Conservation (phyloP, 73 alveolate genomes). For the Symbiodinium natans region DNA sequence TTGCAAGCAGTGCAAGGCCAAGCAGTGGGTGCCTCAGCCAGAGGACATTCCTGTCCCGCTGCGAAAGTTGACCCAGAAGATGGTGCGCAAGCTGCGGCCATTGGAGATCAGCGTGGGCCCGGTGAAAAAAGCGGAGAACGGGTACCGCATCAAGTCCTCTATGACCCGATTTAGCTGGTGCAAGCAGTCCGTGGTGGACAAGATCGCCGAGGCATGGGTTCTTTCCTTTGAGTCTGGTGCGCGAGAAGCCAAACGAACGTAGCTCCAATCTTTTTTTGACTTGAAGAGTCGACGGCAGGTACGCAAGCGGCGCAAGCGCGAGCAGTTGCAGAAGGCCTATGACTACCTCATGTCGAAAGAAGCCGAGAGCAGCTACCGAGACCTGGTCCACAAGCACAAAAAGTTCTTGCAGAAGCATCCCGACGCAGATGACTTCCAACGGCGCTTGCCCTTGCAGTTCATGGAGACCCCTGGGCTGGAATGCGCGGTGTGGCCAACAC, state of each 20-base stretch:
- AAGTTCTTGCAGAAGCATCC: constrained; percentile 2
- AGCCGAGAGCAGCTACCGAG: not conserved
- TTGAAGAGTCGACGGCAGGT: no score
- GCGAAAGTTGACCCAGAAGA: not conserved
- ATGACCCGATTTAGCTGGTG: constrained; percentile 23
- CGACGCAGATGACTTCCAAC: not conserved
- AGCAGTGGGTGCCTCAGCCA: not conserved
- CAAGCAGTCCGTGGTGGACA: not conserved
- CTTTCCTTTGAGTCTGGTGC: no score
- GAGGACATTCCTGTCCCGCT: constrained; percentile 9
- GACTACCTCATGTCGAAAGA: not conserved
- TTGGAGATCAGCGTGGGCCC: constrained; percentile 39
- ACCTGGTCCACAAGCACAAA: not conserved
- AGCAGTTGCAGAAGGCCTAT: not conserved
- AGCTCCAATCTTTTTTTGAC: no score
- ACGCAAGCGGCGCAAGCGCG: not conserved
- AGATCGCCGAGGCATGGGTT: constrained; percentile 36
- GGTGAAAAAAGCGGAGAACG: not conserved
- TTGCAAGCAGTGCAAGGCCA: not conserved
- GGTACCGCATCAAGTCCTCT: not conserved
- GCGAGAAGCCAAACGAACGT: no score
- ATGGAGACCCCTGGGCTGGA: not conserved
- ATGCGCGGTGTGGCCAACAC: not conserved
- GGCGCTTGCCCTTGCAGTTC: not conserved
- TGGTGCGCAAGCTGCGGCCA: not conserved